Conservation (phyloP, 2,329 filamentous ascomycete species). For the Pestalotiopsis sp. region DNA sequence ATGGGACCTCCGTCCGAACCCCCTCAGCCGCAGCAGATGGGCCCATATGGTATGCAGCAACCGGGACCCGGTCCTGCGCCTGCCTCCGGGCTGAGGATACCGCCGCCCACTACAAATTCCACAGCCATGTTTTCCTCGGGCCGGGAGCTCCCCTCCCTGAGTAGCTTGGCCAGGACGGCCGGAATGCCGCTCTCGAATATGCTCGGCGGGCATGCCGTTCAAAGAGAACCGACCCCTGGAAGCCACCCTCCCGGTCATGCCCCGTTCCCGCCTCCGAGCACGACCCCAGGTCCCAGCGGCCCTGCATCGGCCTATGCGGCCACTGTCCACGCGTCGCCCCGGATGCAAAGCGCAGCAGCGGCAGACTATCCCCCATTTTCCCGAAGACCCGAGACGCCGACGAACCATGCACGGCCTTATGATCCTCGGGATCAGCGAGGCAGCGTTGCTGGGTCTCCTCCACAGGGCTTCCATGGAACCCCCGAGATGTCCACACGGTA, state of each 20-base stretch:
- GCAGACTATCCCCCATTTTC: constrained; percentile 57
- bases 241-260: constrained; percentile 27
- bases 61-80: constrained; percentile 18
- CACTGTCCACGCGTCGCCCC: constrained; percentile 57
- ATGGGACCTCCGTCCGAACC: constrained; percentile 32
- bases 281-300: constrained; percentile 39
- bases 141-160: constrained; percentile 38
- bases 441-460: constrained; percentile 49
- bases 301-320: constrained; percentile 50
- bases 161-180: constrained; percentile 43
- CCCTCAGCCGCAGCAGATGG: constrained; percentile 32
- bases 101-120: constrained; percentile 31
- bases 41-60: constrained; percentile 25
- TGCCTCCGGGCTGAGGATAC: constrained; percentile 25
- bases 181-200: constrained; percentile 65
- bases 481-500: constrained; percentile 59
- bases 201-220: constrained; percentile 48
- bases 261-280: constrained; percentile 44
- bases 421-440: constrained; percentile 46
- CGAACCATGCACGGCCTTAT: constrained; percentile 66
- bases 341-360: constrained; percentile 51
- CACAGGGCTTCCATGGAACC: constrained; percentile 49
- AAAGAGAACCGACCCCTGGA: constrained; percentile 45
- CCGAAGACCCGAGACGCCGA: constrained; percentile 68
- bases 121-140: constrained; percentile 31